Conservation (phyloP, 1,139 yeast genomes). For the Sugiyamaella paludigena region DNA sequence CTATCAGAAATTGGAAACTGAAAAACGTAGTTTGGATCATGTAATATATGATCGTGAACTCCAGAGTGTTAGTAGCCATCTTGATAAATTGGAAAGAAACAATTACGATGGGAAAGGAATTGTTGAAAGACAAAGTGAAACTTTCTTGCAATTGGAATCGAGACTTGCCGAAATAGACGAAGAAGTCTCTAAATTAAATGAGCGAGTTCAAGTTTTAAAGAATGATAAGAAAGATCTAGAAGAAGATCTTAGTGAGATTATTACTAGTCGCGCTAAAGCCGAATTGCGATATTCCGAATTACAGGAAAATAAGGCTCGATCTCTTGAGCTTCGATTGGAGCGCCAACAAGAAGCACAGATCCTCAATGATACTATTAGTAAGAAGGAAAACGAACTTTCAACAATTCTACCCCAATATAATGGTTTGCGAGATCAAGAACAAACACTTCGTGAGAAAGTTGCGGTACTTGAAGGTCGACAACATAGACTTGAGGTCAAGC, state of each 20-base stretch:
- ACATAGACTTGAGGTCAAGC: constrained; percentile 67
- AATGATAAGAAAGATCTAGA: constrained; percentile 49
- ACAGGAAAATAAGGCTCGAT: constrained; percentile 22
- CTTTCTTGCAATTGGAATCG: constrained; percentile 45
- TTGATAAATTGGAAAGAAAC: constrained; percentile 12
- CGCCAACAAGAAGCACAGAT: constrained; percentile 20
- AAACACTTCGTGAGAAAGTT: constrained; percentile 9
- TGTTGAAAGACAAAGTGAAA: constrained; percentile 19
- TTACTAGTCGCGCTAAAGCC: constrained; percentile 37
- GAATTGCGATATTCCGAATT: constrained; percentile 33
- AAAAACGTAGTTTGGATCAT: constrained; percentile 70
- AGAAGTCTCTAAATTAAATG: constrained; percentile 45
- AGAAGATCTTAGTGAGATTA: constrained; percentile 46
- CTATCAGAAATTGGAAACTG: constrained; percentile 65
- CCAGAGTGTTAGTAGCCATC: constrained; percentile 25
- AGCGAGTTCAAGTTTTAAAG: constrained; percentile 37
- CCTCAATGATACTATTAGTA: constrained; percentile 15
- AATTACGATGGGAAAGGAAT: background rate
- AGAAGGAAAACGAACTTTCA: constrained; percentile 28
- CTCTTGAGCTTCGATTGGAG: constrained; percentile 13
- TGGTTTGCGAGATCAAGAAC: constrained; percentile 3
- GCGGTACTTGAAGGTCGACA: constrained; percentile 51
- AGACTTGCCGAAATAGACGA: constrained; percentile 51
- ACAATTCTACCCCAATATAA: constrained; percentile 6
- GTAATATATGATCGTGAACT: constrained; percentile 77